phyloP scores from a whole-genome alignment of 2,329 filamentous ascomycete genomes.

The Exserohilum rostratum region DNA sequence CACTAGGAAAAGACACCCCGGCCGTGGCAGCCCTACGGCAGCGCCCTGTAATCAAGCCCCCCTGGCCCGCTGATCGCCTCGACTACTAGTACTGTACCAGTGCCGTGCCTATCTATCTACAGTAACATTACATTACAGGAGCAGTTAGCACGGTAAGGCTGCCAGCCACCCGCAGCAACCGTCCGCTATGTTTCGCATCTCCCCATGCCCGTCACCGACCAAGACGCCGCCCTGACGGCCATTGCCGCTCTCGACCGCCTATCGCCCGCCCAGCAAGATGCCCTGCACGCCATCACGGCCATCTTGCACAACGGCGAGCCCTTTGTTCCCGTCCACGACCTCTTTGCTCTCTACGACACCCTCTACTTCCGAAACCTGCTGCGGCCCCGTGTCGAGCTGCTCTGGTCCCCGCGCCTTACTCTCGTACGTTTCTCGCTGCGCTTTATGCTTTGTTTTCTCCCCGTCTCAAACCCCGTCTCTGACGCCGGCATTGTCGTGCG shows the following conservation, averaged over 20 bases:
- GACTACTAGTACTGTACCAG: too few species aligned
- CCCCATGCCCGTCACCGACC: conserved; percentile 52
- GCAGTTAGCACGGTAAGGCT: conserved; percentile 3
- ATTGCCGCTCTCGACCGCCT: conserved; percentile 44
- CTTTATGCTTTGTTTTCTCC: conserved; percentile 17
- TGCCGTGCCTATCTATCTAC: neutral
- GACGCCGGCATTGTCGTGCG: conserved; percentile 7
- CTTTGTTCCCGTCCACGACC: conserved; percentile 50
- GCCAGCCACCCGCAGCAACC: neutral
- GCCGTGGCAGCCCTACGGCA: conserved; percentile 4
- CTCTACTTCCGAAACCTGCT: conserved; percentile 53
- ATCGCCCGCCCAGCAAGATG: conserved; percentile 43
- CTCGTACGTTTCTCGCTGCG: conserved; percentile 36
- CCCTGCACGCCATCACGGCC: conserved; percentile 42
- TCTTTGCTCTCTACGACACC: conserved; percentile 50
- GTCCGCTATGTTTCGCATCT: conserved; percentile 17
- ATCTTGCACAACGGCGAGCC: conserved; percentile 49
- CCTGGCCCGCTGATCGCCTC: conserved; percentile 3
- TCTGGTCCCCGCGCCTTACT: conserved; percentile 54
- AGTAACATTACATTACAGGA: neutral
- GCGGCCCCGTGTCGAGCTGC: conserved; percentile 49
- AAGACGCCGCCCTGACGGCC: conserved; percentile 49
- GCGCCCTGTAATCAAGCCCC: conserved; percentile 17
- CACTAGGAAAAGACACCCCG: too few species aligned
- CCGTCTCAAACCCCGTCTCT: conserved; percentile 9